Percentiles rank a stretch among this genome's conserved stretches.
These are phyloP conservation scores for Acanthochlamys bracteata DNA, from an alignment of 106 monocot genomes.

Conservation along the genomic window DNA sequence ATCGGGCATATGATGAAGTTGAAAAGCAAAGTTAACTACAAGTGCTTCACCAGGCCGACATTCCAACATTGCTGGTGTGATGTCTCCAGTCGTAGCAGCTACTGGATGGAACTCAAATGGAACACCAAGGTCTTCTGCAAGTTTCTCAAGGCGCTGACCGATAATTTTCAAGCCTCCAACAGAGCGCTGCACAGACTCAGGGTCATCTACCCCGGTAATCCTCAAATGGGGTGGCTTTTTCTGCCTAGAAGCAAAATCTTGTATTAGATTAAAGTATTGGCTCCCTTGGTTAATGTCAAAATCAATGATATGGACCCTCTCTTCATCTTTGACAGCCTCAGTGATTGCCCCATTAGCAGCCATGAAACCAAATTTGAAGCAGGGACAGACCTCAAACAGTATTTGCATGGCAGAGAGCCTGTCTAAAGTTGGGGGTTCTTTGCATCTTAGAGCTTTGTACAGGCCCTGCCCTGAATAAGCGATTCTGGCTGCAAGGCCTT, in stretches of 20 bases:
- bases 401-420: conserved; percentile 91
- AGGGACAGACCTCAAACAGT: conserved; percentile 88
- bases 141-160: conserved; percentile 69
- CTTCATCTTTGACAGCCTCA: conserved; percentile 67
- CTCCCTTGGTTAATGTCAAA: conserved; percentile 96
- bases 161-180: conserved; percentile 84
- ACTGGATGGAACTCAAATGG: conserved; percentile 72
- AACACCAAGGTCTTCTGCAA: conserved; percentile 52
- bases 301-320: conserved; percentile 83
- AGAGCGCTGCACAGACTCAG: conserved; percentile 78
- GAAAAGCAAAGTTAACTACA: conserved; percentile 92
- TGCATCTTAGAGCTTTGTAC: conserved; percentile 82
- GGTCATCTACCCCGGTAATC: conserved; percentile 96
- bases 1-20: conserved; percentile 98
- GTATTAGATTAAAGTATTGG: conserved; percentile 79
- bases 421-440: conserved; percentile 73
- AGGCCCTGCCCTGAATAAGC: conserved; percentile 69
- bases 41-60: conserved; percentile 62
- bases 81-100: conserved; percentile 50
- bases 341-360: conserved; percentile 85
- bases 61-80: conserved; percentile 63
- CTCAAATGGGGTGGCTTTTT: conserved; percentile 42
- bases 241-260: conserved; percentile 30
- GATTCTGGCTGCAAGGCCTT: conserved; percentile 83
- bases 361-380: conserved; percentile 94